Percentiles rank a stretch among this genome's conserved stretches.
Conservation (phyloP, 2,329 filamentous ascomycete species). For the Elsinoe necatrix region DNA sequence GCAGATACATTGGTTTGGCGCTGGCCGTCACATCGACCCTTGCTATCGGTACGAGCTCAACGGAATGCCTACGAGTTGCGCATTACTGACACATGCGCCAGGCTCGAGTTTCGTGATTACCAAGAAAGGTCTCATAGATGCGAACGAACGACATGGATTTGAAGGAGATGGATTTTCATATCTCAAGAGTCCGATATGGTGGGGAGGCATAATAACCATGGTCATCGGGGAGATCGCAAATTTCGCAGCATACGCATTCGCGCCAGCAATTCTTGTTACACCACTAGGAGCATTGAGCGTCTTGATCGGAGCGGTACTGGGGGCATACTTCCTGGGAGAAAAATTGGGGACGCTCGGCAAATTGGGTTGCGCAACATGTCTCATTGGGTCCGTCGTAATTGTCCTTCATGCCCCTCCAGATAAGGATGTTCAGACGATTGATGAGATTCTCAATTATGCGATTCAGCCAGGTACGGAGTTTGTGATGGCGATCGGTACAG, state of each 20-base stretch:
- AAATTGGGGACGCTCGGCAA: conserved; percentile 84
- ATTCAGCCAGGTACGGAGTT: conserved; percentile 67
- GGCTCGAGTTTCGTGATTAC: conserved; percentile 98
- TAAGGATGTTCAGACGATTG: conserved; percentile 80
- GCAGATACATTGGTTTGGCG: conserved; percentile 66
- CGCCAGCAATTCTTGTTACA: conserved; percentile 95
- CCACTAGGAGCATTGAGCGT: conserved; percentile 90
- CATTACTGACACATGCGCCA: conserved; percentile 31
- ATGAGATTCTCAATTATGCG: conserved; percentile 83
- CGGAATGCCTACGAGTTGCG: neutral
- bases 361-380: conserved; percentile 88
- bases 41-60: conserved; percentile 56
- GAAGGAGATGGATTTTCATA: conserved; percentile 95
- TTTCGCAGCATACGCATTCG: conserved; percentile 96
- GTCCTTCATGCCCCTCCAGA: conserved; percentile 95
- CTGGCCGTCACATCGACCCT: conserved; percentile 67
- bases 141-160: conserved; percentile 85
- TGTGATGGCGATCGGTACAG: neutral
- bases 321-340: conserved; percentile 89
- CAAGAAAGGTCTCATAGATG: conserved; percentile 92
- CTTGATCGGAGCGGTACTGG: conserved; percentile 83
- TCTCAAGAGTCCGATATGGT: conserved; percentile 91
- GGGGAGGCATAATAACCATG: conserved; percentile 87
- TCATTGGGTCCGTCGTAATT: conserved; percentile 94
- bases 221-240: conserved; percentile 90